Conservation (phyloP, 2,329 filamentous ascomycete genomes). For the Neopestalotiopsis sp. region DNA sequence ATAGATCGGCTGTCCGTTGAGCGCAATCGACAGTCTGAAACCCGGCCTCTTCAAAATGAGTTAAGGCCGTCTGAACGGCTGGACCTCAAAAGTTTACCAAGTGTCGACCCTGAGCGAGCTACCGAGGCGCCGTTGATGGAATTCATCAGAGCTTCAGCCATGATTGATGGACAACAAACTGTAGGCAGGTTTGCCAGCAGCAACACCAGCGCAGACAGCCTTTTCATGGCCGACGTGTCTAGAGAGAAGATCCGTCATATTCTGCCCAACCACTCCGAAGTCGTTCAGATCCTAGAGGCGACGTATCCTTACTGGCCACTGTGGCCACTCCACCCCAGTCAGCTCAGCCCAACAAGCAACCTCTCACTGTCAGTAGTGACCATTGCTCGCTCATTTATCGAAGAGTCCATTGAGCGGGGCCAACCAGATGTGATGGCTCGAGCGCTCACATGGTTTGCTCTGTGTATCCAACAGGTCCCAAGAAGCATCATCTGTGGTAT, state of each 20-base stretch:
- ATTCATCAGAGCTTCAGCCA: constrained; percentile 1
- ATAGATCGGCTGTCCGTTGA: background rate
- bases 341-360: background rate
- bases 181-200: background rate
- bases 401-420: background rate
- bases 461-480: constrained; percentile 17
- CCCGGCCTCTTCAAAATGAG: background rate
- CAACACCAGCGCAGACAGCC: background rate
- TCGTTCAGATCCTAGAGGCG: background rate
- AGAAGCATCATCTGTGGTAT: background rate
- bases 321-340: constrained; percentile 14
- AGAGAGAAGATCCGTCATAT: background rate
- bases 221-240: background rate
- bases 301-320: constrained; percentile 10
- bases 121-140: constrained; percentile 6
- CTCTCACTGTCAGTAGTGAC: constrained; percentile 6
- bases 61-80: background rate
- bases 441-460: constrained; percentile 14
- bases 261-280: background rate
- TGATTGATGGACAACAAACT: background rate
- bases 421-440: constrained; percentile 5
- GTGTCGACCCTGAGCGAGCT: too few relatives aligned
- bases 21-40: background rate
- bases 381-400: constrained; percentile 2
- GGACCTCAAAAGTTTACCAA: background rate